phyloP scores from a whole-genome alignment of 1,284 basidiomycete genomes.

The Ceratobasidium sp. region DNA sequence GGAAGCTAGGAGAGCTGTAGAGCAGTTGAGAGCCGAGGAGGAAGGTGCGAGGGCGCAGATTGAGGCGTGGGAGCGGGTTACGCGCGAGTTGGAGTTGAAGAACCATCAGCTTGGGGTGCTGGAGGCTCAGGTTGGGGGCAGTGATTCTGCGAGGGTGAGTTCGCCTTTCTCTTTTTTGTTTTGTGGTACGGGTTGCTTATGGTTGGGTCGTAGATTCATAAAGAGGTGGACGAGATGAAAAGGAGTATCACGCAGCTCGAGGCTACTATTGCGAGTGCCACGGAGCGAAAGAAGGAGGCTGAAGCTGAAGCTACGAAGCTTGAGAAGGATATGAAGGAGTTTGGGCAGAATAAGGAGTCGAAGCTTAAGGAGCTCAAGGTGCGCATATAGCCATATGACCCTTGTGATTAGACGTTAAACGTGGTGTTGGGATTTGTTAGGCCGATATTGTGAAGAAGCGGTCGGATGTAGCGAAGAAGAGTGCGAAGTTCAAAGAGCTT shows the following conservation, averaged over 20 bases:
- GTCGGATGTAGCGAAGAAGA: conserved; percentile 83
- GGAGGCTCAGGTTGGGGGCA: conserved; percentile 88
- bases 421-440: conserved; percentile 60
- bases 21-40: conserved; percentile 55
- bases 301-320: conserved; percentile 86
- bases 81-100: conserved; percentile 88
- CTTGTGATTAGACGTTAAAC: background rate
- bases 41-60: conserved; percentile 71
- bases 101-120: conserved; percentile 88
- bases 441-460: conserved; percentile 86
- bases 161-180: background rate
- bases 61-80: conserved; percentile 77
- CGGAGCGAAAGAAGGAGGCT: conserved; percentile 83
- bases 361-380: conserved; percentile 97
- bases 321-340: conserved; percentile 97
- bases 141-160: conserved; percentile 88
- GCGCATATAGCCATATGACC: no score
- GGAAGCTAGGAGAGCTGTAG: conserved; percentile 60
- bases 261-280: conserved; percentile 73
- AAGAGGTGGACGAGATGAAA: conserved; percentile 84
- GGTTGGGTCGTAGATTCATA: conserved; percentile 71
- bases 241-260: conserved; percentile 77
- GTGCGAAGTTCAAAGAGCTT: conserved; percentile 83
- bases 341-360: conserved; percentile 98
- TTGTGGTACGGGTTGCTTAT: conserved; percentile 19